A percentile compares a stretch with the other conserved stretches of the same genome.
phyloP scores from a whole-genome alignment of 2,329 filamentous ascomycete genomes.

The Penicillium sp. region DNA sequence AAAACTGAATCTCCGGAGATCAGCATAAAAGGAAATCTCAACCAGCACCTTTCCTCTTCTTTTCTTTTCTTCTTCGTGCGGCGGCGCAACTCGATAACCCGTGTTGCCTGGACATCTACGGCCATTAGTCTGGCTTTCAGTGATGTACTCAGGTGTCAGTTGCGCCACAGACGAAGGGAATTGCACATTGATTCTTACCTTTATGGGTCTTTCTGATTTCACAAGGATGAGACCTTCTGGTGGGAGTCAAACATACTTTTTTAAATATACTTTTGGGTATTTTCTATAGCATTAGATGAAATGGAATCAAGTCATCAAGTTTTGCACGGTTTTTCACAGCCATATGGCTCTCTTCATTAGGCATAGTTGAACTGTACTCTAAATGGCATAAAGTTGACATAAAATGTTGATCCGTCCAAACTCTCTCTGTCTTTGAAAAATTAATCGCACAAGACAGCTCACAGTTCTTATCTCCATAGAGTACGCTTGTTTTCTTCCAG shows the following conservation, averaged over 20 bases:
- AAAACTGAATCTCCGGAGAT: constrained; percentile 13
- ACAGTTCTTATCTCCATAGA: background rate
- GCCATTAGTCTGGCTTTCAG: constrained; percentile 30
- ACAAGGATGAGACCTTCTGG: constrained; percentile 48
- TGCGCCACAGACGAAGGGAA: constrained; percentile 75
- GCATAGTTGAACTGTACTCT: background rate
- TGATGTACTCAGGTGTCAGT: constrained; percentile 70
- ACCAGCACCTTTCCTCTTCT: constrained; percentile 35
- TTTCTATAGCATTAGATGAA: background rate
- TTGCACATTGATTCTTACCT: constrained; percentile 67
- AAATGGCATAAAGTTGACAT: background rate
- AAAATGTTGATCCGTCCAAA: background rate
- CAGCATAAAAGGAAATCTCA: constrained; percentile 23
- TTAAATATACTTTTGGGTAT: background rate
- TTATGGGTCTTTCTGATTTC: constrained; percentile 48
- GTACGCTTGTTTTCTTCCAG: constrained; percentile 30
- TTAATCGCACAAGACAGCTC: background rate
- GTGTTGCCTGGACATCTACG: constrained; percentile 73
- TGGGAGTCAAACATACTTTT: constrained; percentile 57
- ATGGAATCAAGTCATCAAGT: background rate
- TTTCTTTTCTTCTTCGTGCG: constrained; percentile 71
- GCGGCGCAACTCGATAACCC: constrained; percentile 72
- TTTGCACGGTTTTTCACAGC: background rate
- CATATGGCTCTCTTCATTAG: background rate
- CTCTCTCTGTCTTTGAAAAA: background rate